phyloP scores from a whole-genome alignment of 306 rosid genomes.

The Pterocarpus santalinus region DNA sequence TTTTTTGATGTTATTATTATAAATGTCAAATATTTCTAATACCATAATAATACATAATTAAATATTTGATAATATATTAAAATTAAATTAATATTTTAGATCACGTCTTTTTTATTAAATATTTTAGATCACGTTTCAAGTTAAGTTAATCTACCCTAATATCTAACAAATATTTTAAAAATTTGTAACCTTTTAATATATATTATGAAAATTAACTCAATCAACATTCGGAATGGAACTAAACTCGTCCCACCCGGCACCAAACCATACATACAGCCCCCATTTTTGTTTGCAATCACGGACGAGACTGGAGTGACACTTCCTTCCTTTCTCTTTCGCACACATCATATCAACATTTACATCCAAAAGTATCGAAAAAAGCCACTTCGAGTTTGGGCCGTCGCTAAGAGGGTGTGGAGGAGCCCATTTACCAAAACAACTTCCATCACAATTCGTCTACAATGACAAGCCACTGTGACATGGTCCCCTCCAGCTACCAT shows the following conservation, averaged over 20 bases:
- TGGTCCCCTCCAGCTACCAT: slow-evolving; percentile 57
- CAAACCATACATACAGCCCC: neutral
- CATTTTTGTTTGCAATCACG: neutral
- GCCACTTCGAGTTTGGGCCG: slow-evolving; percentile 48
- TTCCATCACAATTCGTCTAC: slow-evolving; percentile 48
- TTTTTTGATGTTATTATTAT: no score
- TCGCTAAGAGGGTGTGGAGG: neutral
- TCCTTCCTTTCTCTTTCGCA: neutral
- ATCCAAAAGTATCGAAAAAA: slow-evolving; percentile 54
- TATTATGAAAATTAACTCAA: no score
- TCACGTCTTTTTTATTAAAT: no score
- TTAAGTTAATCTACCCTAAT: no score
- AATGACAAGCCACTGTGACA: slow-evolving; percentile 39
- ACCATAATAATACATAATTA: no score
- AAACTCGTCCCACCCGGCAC: neutral
- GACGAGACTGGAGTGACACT: neutral
- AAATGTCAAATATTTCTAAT: no score
- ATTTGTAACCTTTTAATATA: no score
- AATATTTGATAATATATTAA: no score
- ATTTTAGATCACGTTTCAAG: no score
- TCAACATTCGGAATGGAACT: neutral
- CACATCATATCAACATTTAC: slow-evolving; percentile 40
- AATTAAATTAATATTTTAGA: no score
- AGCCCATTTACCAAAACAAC: slow-evolving; percentile 53
- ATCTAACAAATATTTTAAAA: no score